These are phyloP conservation scores for Aspergillus sparsus DNA, from an alignment of 495 filamentous ascomycete species.

Conservation along the genomic window DNA sequence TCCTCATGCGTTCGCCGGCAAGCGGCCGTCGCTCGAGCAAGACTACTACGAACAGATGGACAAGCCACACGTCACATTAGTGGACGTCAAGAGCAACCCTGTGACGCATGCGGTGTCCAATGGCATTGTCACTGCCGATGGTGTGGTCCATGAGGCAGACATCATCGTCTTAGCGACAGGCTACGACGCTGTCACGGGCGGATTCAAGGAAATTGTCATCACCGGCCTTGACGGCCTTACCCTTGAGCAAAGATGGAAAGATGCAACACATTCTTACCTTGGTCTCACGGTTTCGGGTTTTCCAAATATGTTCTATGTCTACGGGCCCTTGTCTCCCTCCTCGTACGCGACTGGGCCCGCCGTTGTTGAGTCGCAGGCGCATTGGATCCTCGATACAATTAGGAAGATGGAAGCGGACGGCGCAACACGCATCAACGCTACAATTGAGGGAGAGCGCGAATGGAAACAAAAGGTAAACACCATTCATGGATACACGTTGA, in stretches of 20 bases:
- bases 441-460: constrained; percentile 30
- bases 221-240: constrained; percentile 37
- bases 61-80: constrained; percentile 50
- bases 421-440: constrained; percentile 39
- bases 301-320: constrained; percentile 56
- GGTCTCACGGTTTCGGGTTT: constrained; percentile 46
- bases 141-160: constrained; percentile 48
- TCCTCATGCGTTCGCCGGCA: constrained; percentile 52
- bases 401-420: constrained; percentile 36
- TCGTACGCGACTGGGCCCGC: constrained; percentile 54
- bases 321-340: constrained; percentile 50
- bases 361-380: constrained; percentile 51
- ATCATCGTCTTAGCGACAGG: constrained; percentile 56
- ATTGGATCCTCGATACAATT: constrained; percentile 52
- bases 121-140: constrained; percentile 47
- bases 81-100: constrained; percentile 47
- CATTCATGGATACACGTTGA: not conserved
- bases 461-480: constrained; percentile 41
- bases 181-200: constrained; percentile 56
- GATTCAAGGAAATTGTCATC: constrained; percentile 48
- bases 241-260: constrained; percentile 51
- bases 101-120: constrained; percentile 43
- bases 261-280: constrained; percentile 47
- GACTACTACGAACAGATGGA: constrained; percentile 60
- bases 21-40: constrained; percentile 53